Conservation (phyloP, 306 rosid species). For the Pyrus pyrifolia region DNA sequence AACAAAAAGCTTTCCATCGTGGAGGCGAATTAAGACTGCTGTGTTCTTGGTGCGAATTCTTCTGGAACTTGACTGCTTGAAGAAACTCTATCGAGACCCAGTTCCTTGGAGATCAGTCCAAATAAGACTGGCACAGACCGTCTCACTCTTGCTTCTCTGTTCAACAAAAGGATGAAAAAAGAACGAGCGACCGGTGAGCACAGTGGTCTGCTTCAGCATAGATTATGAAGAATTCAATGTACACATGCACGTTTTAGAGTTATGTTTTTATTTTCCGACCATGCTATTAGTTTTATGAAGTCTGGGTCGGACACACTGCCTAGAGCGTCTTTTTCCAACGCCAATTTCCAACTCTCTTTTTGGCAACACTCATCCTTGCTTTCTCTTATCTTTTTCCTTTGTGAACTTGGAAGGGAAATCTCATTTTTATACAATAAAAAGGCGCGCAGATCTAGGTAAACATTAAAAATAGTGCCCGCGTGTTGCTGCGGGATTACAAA, state of each 20-base stretch:
- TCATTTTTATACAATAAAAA: no score
- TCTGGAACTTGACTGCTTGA: slow-evolving; percentile 24
- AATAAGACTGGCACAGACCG: slow-evolving; percentile 62
- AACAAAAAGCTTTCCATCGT: not conserved
- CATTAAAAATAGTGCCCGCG: no score
- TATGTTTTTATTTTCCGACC: not conserved
- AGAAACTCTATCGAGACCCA: slow-evolving; percentile 57
- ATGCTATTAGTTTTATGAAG: no score
- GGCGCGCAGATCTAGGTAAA: no score
- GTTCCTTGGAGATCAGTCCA: slow-evolving; percentile 49
- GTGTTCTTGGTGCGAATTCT: slow-evolving; percentile 20
- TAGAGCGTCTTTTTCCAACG: no score
- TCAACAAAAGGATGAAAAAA: slow-evolving; percentile 15
- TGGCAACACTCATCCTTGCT: no score
- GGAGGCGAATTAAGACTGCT: not conserved
- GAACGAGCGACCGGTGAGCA: not conserved
- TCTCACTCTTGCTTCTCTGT: slow-evolving; percentile 70
- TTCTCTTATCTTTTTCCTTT: no score
- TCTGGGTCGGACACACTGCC: no score
- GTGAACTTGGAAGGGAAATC: no score
- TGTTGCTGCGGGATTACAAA: no score
- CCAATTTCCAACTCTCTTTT: no score
- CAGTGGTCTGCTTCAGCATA: not conserved
- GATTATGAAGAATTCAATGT: not conserved
- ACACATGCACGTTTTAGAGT: not conserved